Conservation (phyloP, 768 basidiomycete species). For the Tylopilus balloui region DNA sequence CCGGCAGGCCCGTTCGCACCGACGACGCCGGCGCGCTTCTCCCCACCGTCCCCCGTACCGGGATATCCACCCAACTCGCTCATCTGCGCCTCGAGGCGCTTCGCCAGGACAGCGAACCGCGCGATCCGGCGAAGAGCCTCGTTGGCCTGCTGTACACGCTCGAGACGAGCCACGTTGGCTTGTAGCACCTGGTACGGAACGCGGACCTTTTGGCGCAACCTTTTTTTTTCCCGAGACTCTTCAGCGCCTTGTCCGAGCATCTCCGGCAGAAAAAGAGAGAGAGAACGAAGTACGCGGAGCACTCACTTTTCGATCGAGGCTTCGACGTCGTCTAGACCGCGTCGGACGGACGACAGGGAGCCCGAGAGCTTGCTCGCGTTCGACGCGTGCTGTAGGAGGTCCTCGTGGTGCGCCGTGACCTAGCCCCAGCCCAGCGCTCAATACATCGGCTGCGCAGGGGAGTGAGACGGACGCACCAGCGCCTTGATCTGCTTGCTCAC, state of each 20-base stretch:
- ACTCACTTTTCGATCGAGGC: slow-evolving; percentile 73
- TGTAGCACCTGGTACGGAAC: slow-evolving; percentile 76
- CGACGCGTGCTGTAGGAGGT: slow-evolving; percentile 77
- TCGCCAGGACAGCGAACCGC: slow-evolving; percentile 78
- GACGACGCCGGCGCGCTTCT: no score
- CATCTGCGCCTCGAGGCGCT: slow-evolving; percentile 85
- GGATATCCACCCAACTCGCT: slow-evolving; percentile 44
- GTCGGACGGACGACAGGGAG: slow-evolving; percentile 60
- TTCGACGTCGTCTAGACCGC: slow-evolving; percentile 71
- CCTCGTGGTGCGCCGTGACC: slow-evolving; percentile 82
- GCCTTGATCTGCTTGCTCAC: slow-evolving; percentile 85
- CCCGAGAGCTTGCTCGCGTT: slow-evolving; percentile 66
- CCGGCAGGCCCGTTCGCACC: background rate
- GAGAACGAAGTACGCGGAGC: no score
- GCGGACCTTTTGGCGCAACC: slow-evolving; percentile 83
- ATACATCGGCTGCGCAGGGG: no score
- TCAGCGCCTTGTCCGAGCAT: no score
- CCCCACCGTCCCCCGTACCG: background rate
- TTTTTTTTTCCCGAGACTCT: no score
- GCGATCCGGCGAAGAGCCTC: slow-evolving; percentile 81
- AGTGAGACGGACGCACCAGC: slow-evolving; percentile 69
- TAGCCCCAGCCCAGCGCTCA: slow-evolving; percentile 34
- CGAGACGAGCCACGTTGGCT: slow-evolving; percentile 63
- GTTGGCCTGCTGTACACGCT: slow-evolving; percentile 76
- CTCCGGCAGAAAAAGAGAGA: background rate